Evolutionary conservation across 2,329 filamentous ascomycete species (phyloP).

Genomic region (Orbilia quercus): DNA sequence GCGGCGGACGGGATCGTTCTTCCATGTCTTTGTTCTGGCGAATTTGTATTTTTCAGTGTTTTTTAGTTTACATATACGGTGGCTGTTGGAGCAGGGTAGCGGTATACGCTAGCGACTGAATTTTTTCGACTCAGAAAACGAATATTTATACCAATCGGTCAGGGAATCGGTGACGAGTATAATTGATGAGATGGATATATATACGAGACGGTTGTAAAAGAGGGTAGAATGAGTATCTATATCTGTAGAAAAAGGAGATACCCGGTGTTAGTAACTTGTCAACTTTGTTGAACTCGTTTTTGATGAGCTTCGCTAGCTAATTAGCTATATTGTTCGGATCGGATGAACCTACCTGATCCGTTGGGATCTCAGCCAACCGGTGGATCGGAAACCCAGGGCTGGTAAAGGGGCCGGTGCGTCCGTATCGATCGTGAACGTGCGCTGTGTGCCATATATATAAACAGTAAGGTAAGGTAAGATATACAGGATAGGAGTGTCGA

Average conservation of each 20-base stretch:
- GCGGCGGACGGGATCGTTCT: constrained; percentile 24
- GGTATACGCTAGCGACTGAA: constrained; percentile 10
- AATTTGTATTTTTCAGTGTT: neutral
- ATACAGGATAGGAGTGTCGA: neutral
- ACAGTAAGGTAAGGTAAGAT: neutral
- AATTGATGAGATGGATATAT: too few species aligned
- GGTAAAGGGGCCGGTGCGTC: neutral
- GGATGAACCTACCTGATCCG: constrained; percentile 31
- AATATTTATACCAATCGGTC: neutral
- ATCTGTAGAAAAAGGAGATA: too few species aligned
- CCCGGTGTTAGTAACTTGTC: too few species aligned
- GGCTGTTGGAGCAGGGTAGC: neutral
- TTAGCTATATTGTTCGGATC: neutral
- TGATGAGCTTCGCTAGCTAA: neutral
- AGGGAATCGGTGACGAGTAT: neutral
- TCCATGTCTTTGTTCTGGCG: neutral
- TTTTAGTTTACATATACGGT: constrained; percentile 1
- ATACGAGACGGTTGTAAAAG: too few species aligned
- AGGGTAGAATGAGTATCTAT: too few species aligned
- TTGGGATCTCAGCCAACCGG: neutral
- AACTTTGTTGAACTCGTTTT: neutral
- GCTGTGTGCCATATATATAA: neutral
- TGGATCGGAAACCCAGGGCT: neutral
- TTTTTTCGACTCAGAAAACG: neutral
- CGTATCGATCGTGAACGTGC: neutral